A percentile compares a stretch with the other conserved stretches of the same genome.
Conservation (phyloP, 225 moss, liverwort and hornwort genomes). For the Pleurozium schreberi region DNA sequence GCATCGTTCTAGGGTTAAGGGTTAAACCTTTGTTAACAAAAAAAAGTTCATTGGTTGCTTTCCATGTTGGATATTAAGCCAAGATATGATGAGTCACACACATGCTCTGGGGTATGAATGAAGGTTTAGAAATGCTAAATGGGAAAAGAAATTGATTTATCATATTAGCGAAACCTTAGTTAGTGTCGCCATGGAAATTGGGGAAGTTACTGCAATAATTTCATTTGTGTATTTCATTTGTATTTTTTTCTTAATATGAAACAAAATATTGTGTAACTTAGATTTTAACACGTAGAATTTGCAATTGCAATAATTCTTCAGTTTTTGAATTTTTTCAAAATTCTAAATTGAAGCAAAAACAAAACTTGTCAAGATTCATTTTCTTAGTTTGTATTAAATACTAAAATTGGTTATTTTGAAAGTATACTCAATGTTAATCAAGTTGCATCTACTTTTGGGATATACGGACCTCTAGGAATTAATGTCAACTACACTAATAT, state of each 20-base stretch:
- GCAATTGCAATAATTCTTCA: neutral
- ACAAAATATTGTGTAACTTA: neutral
- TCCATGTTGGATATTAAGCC: no score
- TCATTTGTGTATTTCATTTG: no score
- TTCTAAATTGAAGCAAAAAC: neutral
- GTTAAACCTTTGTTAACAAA: no score
- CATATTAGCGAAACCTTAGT: no score
- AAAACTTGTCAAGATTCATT: neutral
- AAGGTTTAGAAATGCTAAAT: neutral
- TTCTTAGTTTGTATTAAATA: neutral
- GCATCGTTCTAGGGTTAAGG: no score
- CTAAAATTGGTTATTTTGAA: neutral
- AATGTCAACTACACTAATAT: neutral
- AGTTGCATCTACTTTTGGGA: neutral
- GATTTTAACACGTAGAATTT: neutral
- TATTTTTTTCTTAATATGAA: no score
- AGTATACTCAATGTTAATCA: neutral
- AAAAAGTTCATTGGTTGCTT: neutral
- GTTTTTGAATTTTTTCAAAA: neutral
- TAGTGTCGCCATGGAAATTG: no score
- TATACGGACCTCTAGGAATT: accelerated
- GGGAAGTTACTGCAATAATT: no score
- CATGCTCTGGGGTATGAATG: neutral
- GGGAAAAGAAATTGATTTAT: no score
- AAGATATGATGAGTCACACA: neutral